Base-by-base conservation (phyloP, 2,329 filamentous ascomycete species). In the Chaetomium olivaceum region DNA sequence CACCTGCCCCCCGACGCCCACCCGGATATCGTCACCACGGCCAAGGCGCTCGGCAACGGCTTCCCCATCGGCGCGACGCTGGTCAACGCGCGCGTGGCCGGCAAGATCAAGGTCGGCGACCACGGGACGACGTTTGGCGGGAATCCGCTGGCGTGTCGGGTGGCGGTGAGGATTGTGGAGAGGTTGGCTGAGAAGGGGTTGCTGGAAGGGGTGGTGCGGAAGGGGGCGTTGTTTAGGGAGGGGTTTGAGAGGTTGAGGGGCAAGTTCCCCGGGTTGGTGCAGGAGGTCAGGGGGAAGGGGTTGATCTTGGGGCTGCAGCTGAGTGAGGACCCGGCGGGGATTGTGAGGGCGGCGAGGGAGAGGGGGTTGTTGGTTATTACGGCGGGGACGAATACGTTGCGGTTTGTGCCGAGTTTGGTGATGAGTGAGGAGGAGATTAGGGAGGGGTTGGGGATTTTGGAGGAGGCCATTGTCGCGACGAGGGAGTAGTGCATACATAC, bases 91-190 rank as follows among this genome's bases (percentile, higher is more conserved):
- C 80, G 83, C 27, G 91, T 96, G 1, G 88, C 87, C 31, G 84
- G 89, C 61, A 88, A 89, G 73, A 85, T 87, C 72, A 80, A 82
- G 71, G 76, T 84, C 36, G 77, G 93, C 65, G 93, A 97, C 77
- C 93, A 97, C 78, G 93, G 93, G 58, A 97, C 93, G 19, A 97
- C 93, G 0, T 97, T 96, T 73, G 93, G 93, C 63, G 93, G 93
- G 50, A 97, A 97, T 80, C 93, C 93, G 8, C 84, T 97, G 48
- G 93, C 91, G 2, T 92, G 87, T 74, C 87, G 93, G 36, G 81
- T 98, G 9, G 95, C 91, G 8, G 91, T 96, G 76, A 87, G 97
- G 80, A 91, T 97, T 66, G 88, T 99, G 64, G 84, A 83, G 36
- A 87, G 92, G 27, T 85, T 99, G 5, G 84, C 91, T 0, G 87